Percentiles rank a stretch among this genome's conserved stretches.
phyloP scores from a whole-genome alignment of 1,139 yeast species.

The Saccharomyces hybrid region DNA sequence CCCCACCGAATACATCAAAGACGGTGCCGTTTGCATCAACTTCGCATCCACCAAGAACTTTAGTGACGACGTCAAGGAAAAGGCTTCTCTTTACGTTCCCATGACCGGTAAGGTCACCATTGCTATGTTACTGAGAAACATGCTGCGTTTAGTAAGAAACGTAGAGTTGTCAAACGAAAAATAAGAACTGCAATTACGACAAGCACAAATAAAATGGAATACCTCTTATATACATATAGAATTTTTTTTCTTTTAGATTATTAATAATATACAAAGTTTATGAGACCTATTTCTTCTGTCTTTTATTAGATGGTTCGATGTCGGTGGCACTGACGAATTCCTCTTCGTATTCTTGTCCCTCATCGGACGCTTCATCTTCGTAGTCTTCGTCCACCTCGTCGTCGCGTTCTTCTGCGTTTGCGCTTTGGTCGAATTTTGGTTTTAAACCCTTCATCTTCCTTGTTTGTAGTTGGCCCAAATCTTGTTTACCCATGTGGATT shows the following conservation, averaged over 20 bases:
- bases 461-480: constrained; percentile 80
- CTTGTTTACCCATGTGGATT: constrained; percentile 94
- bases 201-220: neutral
- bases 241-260: neutral
- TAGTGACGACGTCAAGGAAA: constrained; percentile 60
- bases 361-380: constrained; percentile 40
- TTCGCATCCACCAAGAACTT: constrained; percentile 87
- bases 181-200: neutral
- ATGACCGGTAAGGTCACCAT: constrained; percentile 94
- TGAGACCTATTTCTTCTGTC: constrained; percentile 29
- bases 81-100: constrained; percentile 89
- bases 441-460: constrained; percentile 98
- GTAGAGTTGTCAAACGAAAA: constrained; percentile 24
- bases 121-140: constrained; percentile 82
- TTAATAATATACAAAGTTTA: neutral
- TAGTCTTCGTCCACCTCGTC: constrained; percentile 39
- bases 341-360: constrained; percentile 57
- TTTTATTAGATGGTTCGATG: constrained; percentile 38
- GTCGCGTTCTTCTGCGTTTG: constrained; percentile 40
- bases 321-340: constrained; percentile 51
- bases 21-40: constrained; percentile 87
- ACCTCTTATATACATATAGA: neutral
- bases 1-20: constrained; percentile 68
- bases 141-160: constrained; percentile 72
- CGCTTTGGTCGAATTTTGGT: constrained; percentile 65